Evolutionary conservation across 2,329 filamentous ascomycete genomes (phyloP).

Genomic region (Paraconiothyrium brasiliense): DNA sequence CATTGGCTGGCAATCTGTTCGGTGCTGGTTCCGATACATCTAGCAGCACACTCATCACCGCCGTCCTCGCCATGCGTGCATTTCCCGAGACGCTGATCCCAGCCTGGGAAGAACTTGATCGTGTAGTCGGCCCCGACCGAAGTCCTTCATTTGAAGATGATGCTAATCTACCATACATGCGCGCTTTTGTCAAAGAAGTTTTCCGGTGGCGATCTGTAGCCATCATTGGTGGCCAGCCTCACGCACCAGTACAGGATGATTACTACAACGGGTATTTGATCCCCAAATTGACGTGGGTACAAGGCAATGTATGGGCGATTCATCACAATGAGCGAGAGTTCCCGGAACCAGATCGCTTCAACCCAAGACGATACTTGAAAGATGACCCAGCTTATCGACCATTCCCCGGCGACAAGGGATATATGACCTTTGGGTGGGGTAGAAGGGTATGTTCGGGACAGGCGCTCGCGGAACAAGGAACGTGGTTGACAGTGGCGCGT

Average conservation of each 20-base stretch:
- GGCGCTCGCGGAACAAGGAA: conserved; percentile 68
- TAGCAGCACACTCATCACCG: conserved; percentile 46
- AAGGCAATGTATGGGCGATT: conserved; percentile 54
- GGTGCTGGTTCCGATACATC: conserved; percentile 48
- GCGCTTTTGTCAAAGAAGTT: conserved; percentile 48
- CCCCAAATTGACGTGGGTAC: conserved; percentile 51
- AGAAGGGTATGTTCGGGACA: conserved; percentile 67
- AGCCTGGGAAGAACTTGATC: conserved; percentile 47
- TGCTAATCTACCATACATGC: conserved; percentile 49
- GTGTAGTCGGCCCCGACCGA: conserved; percentile 41
- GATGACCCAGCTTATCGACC: conserved; percentile 37
- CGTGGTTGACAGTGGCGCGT: conserved; percentile 66
- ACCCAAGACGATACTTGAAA: conserved; percentile 44
- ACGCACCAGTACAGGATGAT: conserved; percentile 46
- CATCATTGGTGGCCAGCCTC: conserved; percentile 48
- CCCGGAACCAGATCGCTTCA: conserved; percentile 50
- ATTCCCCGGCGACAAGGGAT: conserved; percentile 57
- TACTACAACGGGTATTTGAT: conserved; percentile 51
- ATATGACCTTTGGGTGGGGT: conserved; percentile 66
- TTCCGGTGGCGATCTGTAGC: conserved; percentile 48
- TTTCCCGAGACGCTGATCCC: conserved; percentile 41
- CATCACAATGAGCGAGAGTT: conserved; percentile 51
- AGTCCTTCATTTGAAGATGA: conserved; percentile 49
- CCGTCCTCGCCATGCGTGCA: conserved; percentile 45
- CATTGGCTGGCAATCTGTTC: conserved; percentile 43